Conservation (phyloP, 768 basidiomycete species). For the Piloderma croceum region DNA sequence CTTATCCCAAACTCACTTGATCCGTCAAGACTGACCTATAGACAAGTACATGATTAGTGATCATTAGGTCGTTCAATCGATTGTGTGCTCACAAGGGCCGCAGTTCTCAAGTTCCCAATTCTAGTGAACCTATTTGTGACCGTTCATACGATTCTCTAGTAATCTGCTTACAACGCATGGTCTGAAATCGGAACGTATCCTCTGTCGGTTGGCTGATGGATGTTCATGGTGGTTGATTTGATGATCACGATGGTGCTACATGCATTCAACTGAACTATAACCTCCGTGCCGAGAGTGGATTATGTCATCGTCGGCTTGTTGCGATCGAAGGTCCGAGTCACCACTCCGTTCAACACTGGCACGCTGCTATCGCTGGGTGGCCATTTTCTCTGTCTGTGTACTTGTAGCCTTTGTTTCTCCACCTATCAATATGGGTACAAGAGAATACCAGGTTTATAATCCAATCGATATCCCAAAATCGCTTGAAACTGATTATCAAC, state of each 20-base stretch:
- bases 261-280: neutral
- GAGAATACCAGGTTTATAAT: too few species aligned
- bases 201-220: slow-evolving; percentile 49
- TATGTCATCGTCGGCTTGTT: too few species aligned
- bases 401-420: too few species aligned
- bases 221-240: slow-evolving; percentile 41
- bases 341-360: too few species aligned
- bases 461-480: too few species aligned
- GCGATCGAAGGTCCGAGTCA: too few species aligned
- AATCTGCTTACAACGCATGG: slow-evolving; percentile 60
- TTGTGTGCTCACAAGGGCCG: slow-evolving; percentile 50
- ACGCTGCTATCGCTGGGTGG: too few species aligned
- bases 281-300: too few species aligned
- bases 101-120: slow-evolving; percentile 80
- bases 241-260: neutral
- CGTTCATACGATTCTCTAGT: neutral
- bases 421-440: too few species aligned
- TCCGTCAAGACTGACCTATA: slow-evolving; percentile 71
- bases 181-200: slow-evolving; percentile 75
- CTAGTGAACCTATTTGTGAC: slow-evolving; percentile 30
- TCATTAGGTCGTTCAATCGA: slow-evolving; percentile 1
- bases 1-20: slow-evolving; percentile 47
- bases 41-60: neutral
- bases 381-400: too few species aligned
- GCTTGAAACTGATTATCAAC: too few species aligned